These are phyloP conservation scores for Lupinus albus DNA, from an alignment of 306 rosid genomes.

Conservation along the genomic window DNA sequence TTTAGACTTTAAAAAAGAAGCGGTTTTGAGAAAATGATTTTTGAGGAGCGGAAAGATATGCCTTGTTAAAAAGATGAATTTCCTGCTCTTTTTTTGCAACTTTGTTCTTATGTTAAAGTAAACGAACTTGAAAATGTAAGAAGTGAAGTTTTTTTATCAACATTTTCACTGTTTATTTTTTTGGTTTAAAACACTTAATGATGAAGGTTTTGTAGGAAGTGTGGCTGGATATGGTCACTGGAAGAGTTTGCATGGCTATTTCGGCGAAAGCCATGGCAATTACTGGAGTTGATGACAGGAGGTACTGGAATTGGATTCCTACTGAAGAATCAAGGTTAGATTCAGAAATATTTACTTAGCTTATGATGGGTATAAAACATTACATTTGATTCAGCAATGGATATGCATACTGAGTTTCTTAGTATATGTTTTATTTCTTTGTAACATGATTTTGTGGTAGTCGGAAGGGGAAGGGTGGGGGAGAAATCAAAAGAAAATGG, in stretches of 20 bases:
- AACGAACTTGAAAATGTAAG: no score
- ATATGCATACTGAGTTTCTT: neutral
- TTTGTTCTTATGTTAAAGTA: no score
- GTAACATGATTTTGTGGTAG: neutral
- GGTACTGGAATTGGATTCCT: constrained; percentile 82
- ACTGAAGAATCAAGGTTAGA: constrained; percentile 76
- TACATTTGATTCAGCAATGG: neutral
- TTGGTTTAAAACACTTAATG: neutral
- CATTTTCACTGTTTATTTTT: no score
- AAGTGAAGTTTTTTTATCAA: no score
- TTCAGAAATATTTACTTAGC: neutral
- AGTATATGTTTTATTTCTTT: no score
- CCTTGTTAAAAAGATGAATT: no score
- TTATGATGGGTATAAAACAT: constrained; percentile 4
- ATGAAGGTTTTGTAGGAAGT: constrained; percentile 59
- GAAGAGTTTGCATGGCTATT: constrained; percentile 65
- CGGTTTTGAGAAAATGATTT: no score
- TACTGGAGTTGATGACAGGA: constrained; percentile 82
- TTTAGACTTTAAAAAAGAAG: no score
- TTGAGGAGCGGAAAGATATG: no score
- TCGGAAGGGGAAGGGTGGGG: neutral
- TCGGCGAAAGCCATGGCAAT: constrained; percentile 80
- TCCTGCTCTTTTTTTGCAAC: no score
- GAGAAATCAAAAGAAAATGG: neutral
- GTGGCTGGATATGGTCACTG: constrained; percentile 82